These are phyloP conservation scores for Paramyrothecium sp. DNA, from an alignment of 2,329 filamentous ascomycete genomes.

Conservation along the genomic window DNA sequence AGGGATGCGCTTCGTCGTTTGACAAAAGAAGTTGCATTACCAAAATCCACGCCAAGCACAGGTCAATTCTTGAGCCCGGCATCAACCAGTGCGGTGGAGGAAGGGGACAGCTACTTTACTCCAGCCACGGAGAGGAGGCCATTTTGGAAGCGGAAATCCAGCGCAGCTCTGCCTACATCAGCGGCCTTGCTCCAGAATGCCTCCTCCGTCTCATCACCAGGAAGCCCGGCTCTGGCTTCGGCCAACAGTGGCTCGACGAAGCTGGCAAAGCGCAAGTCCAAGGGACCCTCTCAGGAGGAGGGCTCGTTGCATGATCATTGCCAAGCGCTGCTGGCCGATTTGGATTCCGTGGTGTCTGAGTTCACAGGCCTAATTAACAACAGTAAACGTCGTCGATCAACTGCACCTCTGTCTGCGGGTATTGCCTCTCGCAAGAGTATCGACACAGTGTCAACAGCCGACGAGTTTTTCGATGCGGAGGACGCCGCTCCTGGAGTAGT, in stretches of 20 bases:
- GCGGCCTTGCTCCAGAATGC: constrained; percentile 34
- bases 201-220: constrained; percentile 40
- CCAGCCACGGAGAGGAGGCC: constrained; percentile 58
- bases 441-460: constrained; percentile 73
- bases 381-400: constrained; percentile 73
- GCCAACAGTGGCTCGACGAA: constrained; percentile 28
- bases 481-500: constrained; percentile 66
- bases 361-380: constrained; percentile 76
- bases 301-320: constrained; percentile 78
- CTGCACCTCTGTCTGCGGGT: constrained; percentile 47
- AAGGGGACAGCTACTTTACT: constrained; percentile 57
- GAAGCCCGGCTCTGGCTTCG: constrained; percentile 26
- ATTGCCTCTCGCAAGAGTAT: constrained; percentile 60
- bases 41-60: constrained; percentile 17
- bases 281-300: constrained; percentile 47
- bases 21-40: constrained; percentile 74
- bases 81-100: constrained; percentile 42
- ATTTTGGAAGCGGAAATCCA: constrained; percentile 92
- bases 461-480: constrained; percentile 95
- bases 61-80: constrained; percentile 39
- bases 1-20: constrained; percentile 84
- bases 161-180: constrained; percentile 44
- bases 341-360: constrained; percentile 80
- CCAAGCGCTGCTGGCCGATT: constrained; percentile 75
- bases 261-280: constrained; percentile 32